Base-by-base conservation (phyloP, 2,329 filamentous ascomycete species). In the Pyrenophora teres region DNA sequence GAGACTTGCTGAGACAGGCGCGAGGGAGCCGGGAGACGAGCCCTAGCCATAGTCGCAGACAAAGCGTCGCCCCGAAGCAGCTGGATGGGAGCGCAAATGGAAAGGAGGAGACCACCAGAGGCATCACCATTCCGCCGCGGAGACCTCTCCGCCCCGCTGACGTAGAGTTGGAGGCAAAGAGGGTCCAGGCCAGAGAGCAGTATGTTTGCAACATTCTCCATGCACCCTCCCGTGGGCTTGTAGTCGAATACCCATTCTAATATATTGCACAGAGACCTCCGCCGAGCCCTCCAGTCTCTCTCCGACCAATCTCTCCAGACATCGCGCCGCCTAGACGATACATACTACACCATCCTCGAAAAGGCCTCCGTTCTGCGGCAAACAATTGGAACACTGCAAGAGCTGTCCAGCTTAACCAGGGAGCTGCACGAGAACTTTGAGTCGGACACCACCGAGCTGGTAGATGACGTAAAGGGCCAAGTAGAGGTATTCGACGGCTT, bases 271-370 rank as follows among this genome's bases (percentile, higher is more conserved):
- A 76, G 73, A 40, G 72, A 78, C 44, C 68, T 80, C 7, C 70
- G 72, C 6, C 51, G 62, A 16, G 72, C 74, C 18, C 64, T 80
- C 8, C 72, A 76, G 44, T 60, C 58, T 41, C 77, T 92, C 9
- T 81, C 80, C 60, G 75, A 80, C 27, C 80, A 86, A 68, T 87
- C 87, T 18, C 80, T 84, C 48, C 74, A 79, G 18, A 84, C 86
- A 19, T 89, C 86, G 13, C 80, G 81, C 54, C 82, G 82, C 30
- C 82, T 93, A 36, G 88, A 92, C 69, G 83, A 88, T 52, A 87
- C 87, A 3, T 92, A 92, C 74, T 88, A 89, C 58, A 83, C 84
- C 0, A 82, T 92, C 8, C 78, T 91, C 25, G 86, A 90, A 67
- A 89, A 87, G 65, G 80, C 88, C 41, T 81, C 81, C 42, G 72